Evolutionary conservation across 768 basidiomycete species (phyloP).

Genomic region (Leccinum imitatum): DNA sequence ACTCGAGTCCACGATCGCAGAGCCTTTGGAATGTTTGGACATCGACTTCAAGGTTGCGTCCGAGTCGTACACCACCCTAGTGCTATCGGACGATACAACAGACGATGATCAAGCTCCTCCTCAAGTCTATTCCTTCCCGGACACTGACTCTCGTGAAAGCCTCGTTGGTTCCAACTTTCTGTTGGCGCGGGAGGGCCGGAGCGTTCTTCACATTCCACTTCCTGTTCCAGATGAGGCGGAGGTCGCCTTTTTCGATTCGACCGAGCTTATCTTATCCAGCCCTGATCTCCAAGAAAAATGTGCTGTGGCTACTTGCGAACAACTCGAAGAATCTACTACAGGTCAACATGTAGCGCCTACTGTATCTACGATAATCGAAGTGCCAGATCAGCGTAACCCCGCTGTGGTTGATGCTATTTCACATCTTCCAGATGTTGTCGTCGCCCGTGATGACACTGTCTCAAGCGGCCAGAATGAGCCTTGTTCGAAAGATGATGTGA

Average conservation of each 20-base stretch:
- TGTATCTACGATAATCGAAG: background rate
- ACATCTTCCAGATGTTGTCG: background rate
- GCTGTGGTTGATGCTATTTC: background rate
- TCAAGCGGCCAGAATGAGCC: background rate
- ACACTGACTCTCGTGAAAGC: background rate
- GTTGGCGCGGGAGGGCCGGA: slow-evolving; percentile 2
- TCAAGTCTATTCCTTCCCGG: background rate
- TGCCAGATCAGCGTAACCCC: background rate
- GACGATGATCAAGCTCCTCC: background rate
- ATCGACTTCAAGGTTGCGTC: background rate
- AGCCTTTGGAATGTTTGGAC: background rate
- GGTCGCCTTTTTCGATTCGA: slow-evolving; percentile 16
- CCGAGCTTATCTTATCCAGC: background rate
- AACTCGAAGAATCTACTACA: background rate
- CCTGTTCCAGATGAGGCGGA: slow-evolving; percentile 18
- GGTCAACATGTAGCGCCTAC: background rate
- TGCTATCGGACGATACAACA: background rate
- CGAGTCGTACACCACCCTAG: background rate
- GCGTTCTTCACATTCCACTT: slow-evolving; percentile 12
- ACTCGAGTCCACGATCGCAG: background rate
- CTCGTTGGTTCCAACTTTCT: background rate
- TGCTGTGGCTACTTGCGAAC: background rate
- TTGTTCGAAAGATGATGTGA: slow-evolving; percentile 9
- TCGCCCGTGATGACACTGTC: background rate
- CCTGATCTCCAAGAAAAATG: background rate